A percentile compares a stretch with the other conserved stretches of the same genome.
Evolutionary conservation across 1,139 yeast genomes (phyloP).

Genomic region (Pichia sp.): DNA sequence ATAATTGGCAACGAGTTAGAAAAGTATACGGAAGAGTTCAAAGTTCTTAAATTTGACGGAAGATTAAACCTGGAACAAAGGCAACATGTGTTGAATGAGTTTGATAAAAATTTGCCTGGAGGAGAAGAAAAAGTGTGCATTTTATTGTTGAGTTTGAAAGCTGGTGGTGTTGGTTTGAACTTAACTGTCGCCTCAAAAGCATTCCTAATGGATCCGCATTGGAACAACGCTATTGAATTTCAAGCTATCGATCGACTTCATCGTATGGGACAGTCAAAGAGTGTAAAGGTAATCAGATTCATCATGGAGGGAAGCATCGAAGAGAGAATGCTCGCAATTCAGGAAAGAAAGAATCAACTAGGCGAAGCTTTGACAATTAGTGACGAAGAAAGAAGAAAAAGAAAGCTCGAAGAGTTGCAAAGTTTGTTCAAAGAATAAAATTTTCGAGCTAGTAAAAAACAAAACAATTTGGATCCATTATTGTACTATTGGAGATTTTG

Average conservation of each 20-base stretch:
- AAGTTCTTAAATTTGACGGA: conserved; percentile 73
- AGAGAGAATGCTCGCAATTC: conserved; percentile 82
- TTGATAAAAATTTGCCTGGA: conserved; percentile 29
- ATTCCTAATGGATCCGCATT: conserved; percentile 96
- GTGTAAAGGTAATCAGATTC: conserved; percentile 74
- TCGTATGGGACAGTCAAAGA: conserved; percentile 76
- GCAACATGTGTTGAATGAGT: conserved; percentile 53
- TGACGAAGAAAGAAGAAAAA: conserved; percentile 65
- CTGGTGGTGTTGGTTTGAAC: conserved; percentile 95
- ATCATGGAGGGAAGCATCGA: conserved; percentile 85
- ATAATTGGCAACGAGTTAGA: conserved; percentile 61
- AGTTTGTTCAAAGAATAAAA: conserved; percentile 44
- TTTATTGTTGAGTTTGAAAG: conserved; percentile 72
- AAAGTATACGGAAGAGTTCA: conserved; percentile 43
- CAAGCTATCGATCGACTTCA: conserved; percentile 95
- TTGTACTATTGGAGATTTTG: conserved; percentile 12
- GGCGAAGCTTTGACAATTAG: conserved; percentile 83
- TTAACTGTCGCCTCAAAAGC: conserved; percentile 83
- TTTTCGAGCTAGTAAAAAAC: conserved; percentile 7
- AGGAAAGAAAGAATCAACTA: conserved; percentile 76
- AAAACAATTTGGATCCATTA: conserved; percentile 8
- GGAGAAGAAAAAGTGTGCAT: conserved; percentile 45
- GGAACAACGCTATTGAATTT: conserved; percentile 92
- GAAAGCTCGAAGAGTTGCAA: conserved; percentile 78
- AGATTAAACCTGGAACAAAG: conserved; percentile 66